These are phyloP conservation scores for Chenopodium berlandieri DNA, from an alignment of 148 eudicot genomes.

Conservation along the genomic window DNA sequence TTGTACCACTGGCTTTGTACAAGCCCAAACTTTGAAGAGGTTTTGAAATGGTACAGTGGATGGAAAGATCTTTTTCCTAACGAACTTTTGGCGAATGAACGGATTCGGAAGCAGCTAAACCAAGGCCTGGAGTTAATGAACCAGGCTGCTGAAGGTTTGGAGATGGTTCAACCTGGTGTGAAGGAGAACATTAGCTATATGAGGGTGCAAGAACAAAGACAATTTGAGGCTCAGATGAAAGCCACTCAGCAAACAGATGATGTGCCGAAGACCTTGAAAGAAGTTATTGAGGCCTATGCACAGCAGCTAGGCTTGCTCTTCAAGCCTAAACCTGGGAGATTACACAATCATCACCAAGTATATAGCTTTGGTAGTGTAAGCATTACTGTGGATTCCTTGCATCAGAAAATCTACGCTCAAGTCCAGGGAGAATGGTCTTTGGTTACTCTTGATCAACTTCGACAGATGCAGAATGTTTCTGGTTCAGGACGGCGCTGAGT, in stretches of 20 bases:
- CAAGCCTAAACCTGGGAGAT: conserved; percentile 35
- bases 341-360: conserved; percentile 32
- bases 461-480: conserved; percentile 33
- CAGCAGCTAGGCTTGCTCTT: conserved; percentile 35
- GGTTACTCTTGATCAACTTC: conserved; percentile 32
- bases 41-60: conserved; percentile 36
- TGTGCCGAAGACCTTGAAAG: conserved; percentile 30
- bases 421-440: conserved; percentile 32
- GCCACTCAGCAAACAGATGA: conserved; percentile 27
- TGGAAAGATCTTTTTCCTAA: conserved; percentile 32
- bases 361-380: conserved; percentile 37
- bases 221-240: conserved; percentile 29
- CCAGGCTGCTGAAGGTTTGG: conserved; percentile 32
- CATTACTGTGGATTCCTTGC: conserved; percentile 27
- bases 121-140: conserved; percentile 35
- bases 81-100: conserved; percentile 34
- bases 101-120: conserved; percentile 26
- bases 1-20: conserved; percentile 72
- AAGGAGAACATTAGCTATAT: conserved; percentile 34
- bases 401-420: conserved; percentile 31
- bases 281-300: conserved; percentile 28
- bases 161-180: conserved; percentile 35
- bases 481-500: conserved; percentile 27
- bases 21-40: conserved; percentile 75
- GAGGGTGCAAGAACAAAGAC: conserved; percentile 32